Base-by-base conservation (phyloP, 2,329 filamentous ascomycete species). In the Chaetomium globosum region DNA sequence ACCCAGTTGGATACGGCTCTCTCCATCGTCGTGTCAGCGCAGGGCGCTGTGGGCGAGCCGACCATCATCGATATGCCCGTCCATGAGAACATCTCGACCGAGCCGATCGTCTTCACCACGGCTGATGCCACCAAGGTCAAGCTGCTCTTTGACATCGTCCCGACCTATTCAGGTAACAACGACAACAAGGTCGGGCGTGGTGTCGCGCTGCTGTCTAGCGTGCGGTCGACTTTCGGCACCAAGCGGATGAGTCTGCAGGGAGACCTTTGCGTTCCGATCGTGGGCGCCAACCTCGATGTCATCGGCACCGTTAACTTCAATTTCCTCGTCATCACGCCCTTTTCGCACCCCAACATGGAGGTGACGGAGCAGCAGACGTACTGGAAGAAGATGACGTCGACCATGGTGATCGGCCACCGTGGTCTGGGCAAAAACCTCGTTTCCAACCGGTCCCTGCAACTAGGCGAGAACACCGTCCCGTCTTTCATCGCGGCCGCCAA, bases 401-500 rank as follows among this genome's bases (percentile, higher is more conserved):
- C 94, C 2, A 96, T 96, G 91, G 86, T 89, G 19, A 88, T 89
- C 65, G 86, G 87, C 13, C 87, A 89, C 74, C 82, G 87, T 73
- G 89, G 93, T 21, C 81, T 98, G 31, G 95, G 95, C 70, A 98
- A 98, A 81, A 99, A 99, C 76, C 84, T 91, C 67, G 84, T 88
- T 13, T 87, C 89, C 33, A 91, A 92, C 74, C 91, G 89, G 67
- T 97, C 93, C 1, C 82, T 99, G 39, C 96, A 99, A 75, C 83
- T 99, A 1, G 96, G 95, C 66, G 95, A 99, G 78, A 99, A 99
- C 76, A 99, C 95, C 0, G 83, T 99, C 30, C 90, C 89, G 63
- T 98, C 95, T 0, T 99, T 99, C 78, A 97, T 98, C 73, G 92
- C 94, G 2, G 95, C 95, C 2, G 93, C 94, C 52, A 98, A 97